phyloP scores from a whole-genome alignment of 176 grass and related monocot genomes.

The Carex scoparia region DNA sequence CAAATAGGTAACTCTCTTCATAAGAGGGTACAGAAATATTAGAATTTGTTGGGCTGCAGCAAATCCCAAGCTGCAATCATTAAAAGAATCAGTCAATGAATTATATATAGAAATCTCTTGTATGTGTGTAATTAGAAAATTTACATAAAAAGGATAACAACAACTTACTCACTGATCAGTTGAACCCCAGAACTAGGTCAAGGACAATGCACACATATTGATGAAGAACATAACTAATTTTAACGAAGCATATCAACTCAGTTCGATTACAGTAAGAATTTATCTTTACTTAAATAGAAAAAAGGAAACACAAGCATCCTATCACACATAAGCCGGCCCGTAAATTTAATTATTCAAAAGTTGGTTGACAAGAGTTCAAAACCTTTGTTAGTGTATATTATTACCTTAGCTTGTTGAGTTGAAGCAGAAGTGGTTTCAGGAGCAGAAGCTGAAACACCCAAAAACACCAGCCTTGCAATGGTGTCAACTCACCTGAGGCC shows the following conservation, averaged over 20 bases:
- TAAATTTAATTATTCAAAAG: background rate
- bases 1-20: slow-evolving; percentile 49
- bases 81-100: background rate
- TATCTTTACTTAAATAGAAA: background rate
- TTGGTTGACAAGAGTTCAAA: background rate
- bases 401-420: background rate
- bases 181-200: background rate
- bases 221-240: background rate
- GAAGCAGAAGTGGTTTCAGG: background rate
- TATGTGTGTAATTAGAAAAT: background rate
- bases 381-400: background rate
- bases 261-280: background rate
- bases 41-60: background rate
- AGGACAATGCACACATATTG: background rate
- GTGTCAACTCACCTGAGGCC: background rate
- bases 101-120: background rate
- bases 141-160: background rate
- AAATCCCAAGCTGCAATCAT: background rate
- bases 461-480: background rate
- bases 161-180: background rate
- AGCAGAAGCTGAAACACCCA: background rate
- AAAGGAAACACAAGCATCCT: background rate
- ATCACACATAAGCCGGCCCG: background rate
- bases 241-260: background rate
- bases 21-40: slow-evolving; percentile 32